These are phyloP conservation scores for Fusarium stilboides DNA, from an alignment of 2,329 filamentous ascomycete genomes.

Conservation along the genomic window DNA sequence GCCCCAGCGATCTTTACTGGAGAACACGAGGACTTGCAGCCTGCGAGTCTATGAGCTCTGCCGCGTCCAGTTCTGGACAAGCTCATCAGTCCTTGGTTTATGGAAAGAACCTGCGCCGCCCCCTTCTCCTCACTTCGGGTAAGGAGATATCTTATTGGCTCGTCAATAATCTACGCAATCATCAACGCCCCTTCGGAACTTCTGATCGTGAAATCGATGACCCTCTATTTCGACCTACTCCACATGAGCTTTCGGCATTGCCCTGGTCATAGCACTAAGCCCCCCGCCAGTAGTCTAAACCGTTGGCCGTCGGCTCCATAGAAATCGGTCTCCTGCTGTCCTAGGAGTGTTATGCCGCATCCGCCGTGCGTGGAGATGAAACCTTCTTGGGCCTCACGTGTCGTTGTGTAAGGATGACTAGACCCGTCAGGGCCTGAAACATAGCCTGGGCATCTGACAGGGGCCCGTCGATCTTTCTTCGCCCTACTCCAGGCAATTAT, in stretches of 20 bases:
- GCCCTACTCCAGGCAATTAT: slow-evolving; percentile 33
- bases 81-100: slow-evolving; percentile 33
- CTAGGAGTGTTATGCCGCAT: slow-evolving; percentile 46
- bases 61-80: slow-evolving; percentile 32
- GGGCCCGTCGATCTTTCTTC: slow-evolving; percentile 40
- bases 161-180: slow-evolving; percentile 39
- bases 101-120: slow-evolving; percentile 39
- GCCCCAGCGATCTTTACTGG: slow-evolving; percentile 35
- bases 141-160: slow-evolving; percentile 50
- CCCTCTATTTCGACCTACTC: slow-evolving; percentile 39
- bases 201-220: slow-evolving; percentile 41
- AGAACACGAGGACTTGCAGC: slow-evolving; percentile 47
- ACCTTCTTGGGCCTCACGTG: slow-evolving; percentile 49
- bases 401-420: slow-evolving; percentile 45
- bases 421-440: slow-evolving; percentile 45
- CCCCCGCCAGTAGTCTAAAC: slow-evolving; percentile 29
- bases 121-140: slow-evolving; percentile 51
- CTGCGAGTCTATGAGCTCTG: slow-evolving; percentile 37
- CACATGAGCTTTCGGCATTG: slow-evolving; percentile 35
- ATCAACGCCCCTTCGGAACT: slow-evolving; percentile 41
- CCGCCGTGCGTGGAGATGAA: slow-evolving; percentile 48
- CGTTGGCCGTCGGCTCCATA: slow-evolving; percentile 35
- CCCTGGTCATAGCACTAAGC: slow-evolving; percentile 31
- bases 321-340: slow-evolving; percentile 34
- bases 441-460: slow-evolving; percentile 44